Evolutionary conservation across 129 eudicot genomes (phyloP).

Genomic region (Solidago caesia): DNA sequence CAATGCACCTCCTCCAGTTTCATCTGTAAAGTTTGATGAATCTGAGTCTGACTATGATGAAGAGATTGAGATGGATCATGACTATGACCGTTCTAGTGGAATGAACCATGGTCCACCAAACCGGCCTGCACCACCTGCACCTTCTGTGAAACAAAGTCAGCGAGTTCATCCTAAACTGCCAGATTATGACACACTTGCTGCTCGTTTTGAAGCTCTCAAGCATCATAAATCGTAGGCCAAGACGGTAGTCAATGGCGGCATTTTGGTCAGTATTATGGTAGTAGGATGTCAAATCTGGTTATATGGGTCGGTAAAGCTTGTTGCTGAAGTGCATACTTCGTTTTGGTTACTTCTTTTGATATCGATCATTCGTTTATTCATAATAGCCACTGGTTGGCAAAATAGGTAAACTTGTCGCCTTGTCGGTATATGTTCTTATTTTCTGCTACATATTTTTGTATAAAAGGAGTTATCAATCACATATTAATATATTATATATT

Average conservation of each 20-base stretch:
- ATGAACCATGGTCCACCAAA: slow-evolving; percentile 47
- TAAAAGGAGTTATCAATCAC: background rate
- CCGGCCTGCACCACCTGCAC: slow-evolving; percentile 61
- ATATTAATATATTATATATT: background rate
- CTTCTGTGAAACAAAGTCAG: slow-evolving; percentile 38
- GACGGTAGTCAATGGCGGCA: background rate
- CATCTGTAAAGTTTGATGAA: slow-evolving; percentile 71
- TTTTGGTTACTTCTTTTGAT: slow-evolving; percentile 7
- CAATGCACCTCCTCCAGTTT: slow-evolving; percentile 40
- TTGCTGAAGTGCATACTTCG: background rate
- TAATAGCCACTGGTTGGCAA: slow-evolving; percentile 1
- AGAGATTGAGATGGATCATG: slow-evolving; percentile 54
- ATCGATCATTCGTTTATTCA: slow-evolving; percentile 24
- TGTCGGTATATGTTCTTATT: background rate
- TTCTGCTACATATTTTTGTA: background rate
- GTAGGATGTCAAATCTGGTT: slow-evolving; percentile 1
- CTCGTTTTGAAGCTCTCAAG: slow-evolving; percentile 91
- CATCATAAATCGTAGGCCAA: slow-evolving; percentile 37
- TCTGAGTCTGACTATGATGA: slow-evolving; percentile 75
- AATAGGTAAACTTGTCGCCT: background rate
- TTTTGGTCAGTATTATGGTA: slow-evolving; percentile 2
- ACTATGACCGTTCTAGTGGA: slow-evolving; percentile 22
- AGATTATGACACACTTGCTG: slow-evolving; percentile 80
- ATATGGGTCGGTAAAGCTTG: background rate
- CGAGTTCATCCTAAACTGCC: slow-evolving; percentile 96